Percentiles rank a stretch among this genome's conserved stretches.
Conservation (phyloP, 2,329 filamentous ascomycete genomes). For the Aureobasidium lini region DNA sequence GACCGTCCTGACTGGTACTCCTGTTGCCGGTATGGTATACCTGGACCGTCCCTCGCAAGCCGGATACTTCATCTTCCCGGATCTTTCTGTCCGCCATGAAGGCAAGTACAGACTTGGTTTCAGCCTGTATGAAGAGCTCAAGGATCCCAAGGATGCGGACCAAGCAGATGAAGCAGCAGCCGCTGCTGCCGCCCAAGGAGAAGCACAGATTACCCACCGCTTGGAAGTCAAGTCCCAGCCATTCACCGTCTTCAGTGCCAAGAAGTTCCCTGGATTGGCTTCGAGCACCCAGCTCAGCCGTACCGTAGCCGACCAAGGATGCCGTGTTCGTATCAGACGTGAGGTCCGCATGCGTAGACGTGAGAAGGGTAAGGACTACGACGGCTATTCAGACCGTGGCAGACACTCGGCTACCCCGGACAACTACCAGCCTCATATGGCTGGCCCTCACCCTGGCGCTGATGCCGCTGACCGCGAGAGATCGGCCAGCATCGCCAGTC, state of each 20-base stretch:
- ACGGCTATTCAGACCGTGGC: conserved; percentile 40
- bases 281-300: conserved; percentile 85
- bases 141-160: conserved; percentile 74
- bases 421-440: conserved; percentile 17
- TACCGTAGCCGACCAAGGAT: conserved; percentile 91
- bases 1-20: conserved; percentile 86
- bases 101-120: conserved; percentile 88
- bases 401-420: conserved; percentile 35
- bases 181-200: conserved; percentile 31
- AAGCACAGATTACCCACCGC: conserved; percentile 67
- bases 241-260: conserved; percentile 89
- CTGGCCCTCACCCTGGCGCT: conserved; percentile 24
- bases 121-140: conserved; percentile 88
- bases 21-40: conserved; percentile 92
- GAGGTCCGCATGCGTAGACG: conserved; percentile 88
- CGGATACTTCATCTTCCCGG: conserved; percentile 96
- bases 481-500: conserved; percentile 32
- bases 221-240: conserved; percentile 82
- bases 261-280: conserved; percentile 92
- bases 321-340: conserved; percentile 87
- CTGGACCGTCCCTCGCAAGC: conserved; percentile 72
- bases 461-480: conserved; percentile 30
- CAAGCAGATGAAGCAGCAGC: conserved; percentile 32
- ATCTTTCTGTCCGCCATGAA: conserved; percentile 91
- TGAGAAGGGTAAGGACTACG: conserved; percentile 57